Base-by-base conservation (phyloP, 2,329 filamentous ascomycete genomes). In the Boeremia lycopersici region DNA sequence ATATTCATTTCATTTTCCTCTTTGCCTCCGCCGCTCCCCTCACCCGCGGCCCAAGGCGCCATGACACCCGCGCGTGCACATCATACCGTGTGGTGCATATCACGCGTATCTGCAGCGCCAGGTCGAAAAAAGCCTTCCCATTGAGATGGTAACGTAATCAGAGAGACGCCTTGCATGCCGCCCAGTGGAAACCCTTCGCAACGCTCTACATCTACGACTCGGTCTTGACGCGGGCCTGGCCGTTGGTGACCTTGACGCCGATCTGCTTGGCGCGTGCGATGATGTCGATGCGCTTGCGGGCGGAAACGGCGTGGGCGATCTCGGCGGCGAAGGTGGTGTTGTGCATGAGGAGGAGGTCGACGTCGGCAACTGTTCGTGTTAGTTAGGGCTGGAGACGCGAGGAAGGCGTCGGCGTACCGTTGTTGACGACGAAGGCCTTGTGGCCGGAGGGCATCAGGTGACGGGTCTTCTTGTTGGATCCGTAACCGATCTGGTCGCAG, bases 381-480 rank as follows among this genome's bases (percentile, higher is more conserved):
- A 17, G 28, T 72, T 72, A 73, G 68, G 34, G 8, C 13, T 6
- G 28, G 45, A 7, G n/a, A 34, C 5, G 19, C 2, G 39, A n/a
- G 25, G 13, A 12, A 29, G 29, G 29, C 23, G 34, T 26, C 7
- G 23, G 48, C 70, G 56, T 71, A 73, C 70, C 81, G 87, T 99
- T 99, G 89, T 89, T 91, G 84, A 99, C 95, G 78, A 98, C 88
- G 90, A 99, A 99, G 69, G 93, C 91, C 89, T 97, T 98, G 90
- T 98, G 93, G 83, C 95, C 95, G 74, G 92, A 96, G 79, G 95
- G 95, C 86, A 92, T 96, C 89, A 98, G 89, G 87, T 96, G 93
- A 77, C 91, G 89, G 78, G 95, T 99, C 88, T 98, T 98, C 88
- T 91, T 96, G 91, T 98, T 98, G 83, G 90, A 95, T 73, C 95